These are phyloP conservation scores for Penicillium polonicum DNA, from an alignment of 2,329 filamentous ascomycete species.

Conservation along the genomic window DNA sequence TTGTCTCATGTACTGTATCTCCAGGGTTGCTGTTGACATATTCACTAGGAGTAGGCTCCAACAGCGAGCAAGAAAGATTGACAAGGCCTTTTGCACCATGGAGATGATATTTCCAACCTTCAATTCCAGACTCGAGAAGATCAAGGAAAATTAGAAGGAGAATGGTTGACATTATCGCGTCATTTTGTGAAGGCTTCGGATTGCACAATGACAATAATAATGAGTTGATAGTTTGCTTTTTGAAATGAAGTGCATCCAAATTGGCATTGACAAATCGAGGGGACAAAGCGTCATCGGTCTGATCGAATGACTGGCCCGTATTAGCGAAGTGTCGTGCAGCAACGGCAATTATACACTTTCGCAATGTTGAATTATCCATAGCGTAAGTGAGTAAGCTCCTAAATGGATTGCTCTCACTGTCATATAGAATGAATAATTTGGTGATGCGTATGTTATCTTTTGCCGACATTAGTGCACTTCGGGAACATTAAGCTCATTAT, in stretches of 20 bases:
- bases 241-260: slow-evolving; percentile 24
- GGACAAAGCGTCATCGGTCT: background rate
- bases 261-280: slow-evolving; percentile 8
- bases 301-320: background rate
- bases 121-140: slow-evolving; percentile 11
- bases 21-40: background rate
- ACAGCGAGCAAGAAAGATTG: background rate
- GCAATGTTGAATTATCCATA: background rate
- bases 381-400: slow-evolving; percentile 1
- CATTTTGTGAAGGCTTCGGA: background rate
- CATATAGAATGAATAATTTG: slow-evolving; percentile 28
- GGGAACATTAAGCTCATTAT: background rate
- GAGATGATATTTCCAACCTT: slow-evolving; percentile 10
- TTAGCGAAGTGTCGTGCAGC: background rate
- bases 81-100: slow-evolving; percentile 2
- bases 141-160: slow-evolving; percentile 8
- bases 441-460: slow-evolving; percentile 36
- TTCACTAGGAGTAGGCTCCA: background rate
- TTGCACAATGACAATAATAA: slow-evolving; percentile 12
- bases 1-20: background rate
- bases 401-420: slow-evolving; percentile 8
- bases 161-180: background rate
- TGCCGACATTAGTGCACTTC: background rate
- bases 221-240: slow-evolving; percentile 19
- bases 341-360: background rate